Base-by-base conservation (phyloP, 768 basidiomycete species). In the Sporobolomyces pararoseus region DNA sequence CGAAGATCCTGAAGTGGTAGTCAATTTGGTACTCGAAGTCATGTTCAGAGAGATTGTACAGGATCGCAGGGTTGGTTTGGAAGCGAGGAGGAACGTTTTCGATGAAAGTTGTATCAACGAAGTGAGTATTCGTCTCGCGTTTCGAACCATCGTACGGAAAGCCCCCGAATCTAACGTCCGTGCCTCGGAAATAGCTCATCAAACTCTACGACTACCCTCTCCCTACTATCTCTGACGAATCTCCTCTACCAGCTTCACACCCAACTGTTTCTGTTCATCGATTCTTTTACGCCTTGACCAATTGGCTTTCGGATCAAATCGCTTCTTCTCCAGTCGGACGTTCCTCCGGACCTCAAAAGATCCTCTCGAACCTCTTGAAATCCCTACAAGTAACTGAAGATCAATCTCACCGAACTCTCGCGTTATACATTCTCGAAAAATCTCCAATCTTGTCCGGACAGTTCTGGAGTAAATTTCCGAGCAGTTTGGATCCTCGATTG, bases 321-420 rank as follows among this genome's bases (percentile, higher is more conserved):
- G 68, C 68, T n/a, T 63, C 68, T 6, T 70, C 68, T 3, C 72
- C 68, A 0, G 1, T 52, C 37, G 68, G 68, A 7, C 64, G 68
- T 12, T 70, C 68, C 0, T 66, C 49, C 0, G 68, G 68, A 2
- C 72, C 72, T 78, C 96, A 97, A 78, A 89, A 88, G 76, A 89
- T 94, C 19, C 82, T 97, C 2, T 83, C 85, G 0, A 89, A 89
- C 64, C 80, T 95, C 10, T 76, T 96, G 35, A 86, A 86, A 68
- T 82, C 81, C 0, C 81, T 93, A 42, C 91, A 89, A 77, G 88
- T 90, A n/a, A 93, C 90, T 66, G 93, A 95, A 77, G 93, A 95
- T 73, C 80, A 85, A 7, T 82, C 89, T 29, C 89, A 94, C 70
- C 91, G 91, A 75, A 90, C 91, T 68, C 83, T 96, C 49, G 89